Base-by-base conservation (phyloP, 2,329 filamentous ascomycete genomes). In the Penicillium sp. region DNA sequence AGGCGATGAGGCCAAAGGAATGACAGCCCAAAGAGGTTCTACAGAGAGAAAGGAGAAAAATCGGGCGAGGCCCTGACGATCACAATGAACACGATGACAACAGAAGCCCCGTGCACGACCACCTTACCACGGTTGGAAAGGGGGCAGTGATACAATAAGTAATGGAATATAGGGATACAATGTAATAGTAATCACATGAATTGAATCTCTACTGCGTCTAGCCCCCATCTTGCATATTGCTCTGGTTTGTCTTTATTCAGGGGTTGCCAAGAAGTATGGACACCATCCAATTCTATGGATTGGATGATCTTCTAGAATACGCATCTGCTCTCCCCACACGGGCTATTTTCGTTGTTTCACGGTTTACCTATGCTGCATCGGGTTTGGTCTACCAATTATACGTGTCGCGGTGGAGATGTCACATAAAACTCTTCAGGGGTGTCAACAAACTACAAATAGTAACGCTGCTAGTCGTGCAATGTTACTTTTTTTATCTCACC, bases 11-110 rank as follows among this genome's bases (percentile, higher is more conserved):
- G 58, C 57, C 60, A 62, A 67, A 66, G 61, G 66, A 68, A 63
- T 61, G 66, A 68, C 64, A 67, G 65, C 65, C 65, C 65, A 61
- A 42, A 52, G 31, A 55, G 48, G 8, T 50, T 26, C 29, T n/a
- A 26, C 27, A 37, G 23, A 37, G 53, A 57, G 56, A 56, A 58
- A 54, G 54, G 62, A 65, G 62, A 54, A 62, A 65, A 29, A 56
- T 52, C 61, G 62, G 63, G 57, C 58, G 60, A 62, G 58, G 60
- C 59, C 59, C 63, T 63, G 65, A 65, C 65, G 65, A 67, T 67
- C 65, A 51, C 62, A 65, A 66, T 66, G 64, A 55, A 60, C 42
- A 29, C 44, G 39, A 46, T 53, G 25, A 52, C 37, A 43, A 52
- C 21, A 54, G 31, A 16, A n/a, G 60, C 44, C 59, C 62, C 60